Conservation (phyloP, 2,329 filamentous ascomycete genomes). For the Diaporthe citri region DNA sequence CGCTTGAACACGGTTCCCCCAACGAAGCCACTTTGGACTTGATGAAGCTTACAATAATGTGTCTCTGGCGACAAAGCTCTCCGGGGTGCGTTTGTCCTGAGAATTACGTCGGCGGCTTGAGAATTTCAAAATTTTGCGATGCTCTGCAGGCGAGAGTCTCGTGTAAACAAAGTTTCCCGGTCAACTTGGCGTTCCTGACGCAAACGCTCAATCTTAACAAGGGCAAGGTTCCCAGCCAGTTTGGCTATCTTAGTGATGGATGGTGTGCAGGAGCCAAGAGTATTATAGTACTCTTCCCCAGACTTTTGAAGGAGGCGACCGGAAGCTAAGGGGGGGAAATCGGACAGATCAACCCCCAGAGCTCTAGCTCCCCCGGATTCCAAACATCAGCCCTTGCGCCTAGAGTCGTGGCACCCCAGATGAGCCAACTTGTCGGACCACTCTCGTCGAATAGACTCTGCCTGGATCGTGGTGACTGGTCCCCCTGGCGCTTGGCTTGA, state of each 20-base stretch:
- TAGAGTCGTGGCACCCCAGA: conserved; percentile 20
- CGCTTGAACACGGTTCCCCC: not conserved
- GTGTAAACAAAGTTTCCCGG: not conserved
- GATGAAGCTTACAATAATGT: too few relatives aligned
- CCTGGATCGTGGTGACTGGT: not conserved
- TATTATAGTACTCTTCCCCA: conserved; percentile 1
- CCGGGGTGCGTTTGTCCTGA: not conserved
- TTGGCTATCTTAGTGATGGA: not conserved
- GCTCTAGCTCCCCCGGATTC: conserved; percentile 11
- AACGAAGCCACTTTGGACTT: not conserved
- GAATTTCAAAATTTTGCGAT: not conserved
- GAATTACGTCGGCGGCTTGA: not conserved
- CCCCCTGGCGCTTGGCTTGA: conserved; percentile 17
- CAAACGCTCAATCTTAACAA: not conserved
- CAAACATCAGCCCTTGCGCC: conserved; percentile 11
- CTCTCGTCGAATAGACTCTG: conserved; percentile 21
- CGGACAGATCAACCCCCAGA: not conserved
- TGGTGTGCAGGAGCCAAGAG: conserved; percentile 16
- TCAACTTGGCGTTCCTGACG: conserved; percentile 23
- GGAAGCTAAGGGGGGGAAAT: conserved; percentile 6
- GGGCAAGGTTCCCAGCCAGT: not conserved
- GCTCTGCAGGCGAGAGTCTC: not conserved
- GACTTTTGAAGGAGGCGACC: not conserved
- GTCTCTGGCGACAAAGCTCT: not conserved
- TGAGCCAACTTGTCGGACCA: conserved; percentile 23